These are phyloP conservation scores for Rhizophlyctis rosea DNA, from an alignment of 192 early-diverging fungal species.

Conservation along the genomic window DNA sequence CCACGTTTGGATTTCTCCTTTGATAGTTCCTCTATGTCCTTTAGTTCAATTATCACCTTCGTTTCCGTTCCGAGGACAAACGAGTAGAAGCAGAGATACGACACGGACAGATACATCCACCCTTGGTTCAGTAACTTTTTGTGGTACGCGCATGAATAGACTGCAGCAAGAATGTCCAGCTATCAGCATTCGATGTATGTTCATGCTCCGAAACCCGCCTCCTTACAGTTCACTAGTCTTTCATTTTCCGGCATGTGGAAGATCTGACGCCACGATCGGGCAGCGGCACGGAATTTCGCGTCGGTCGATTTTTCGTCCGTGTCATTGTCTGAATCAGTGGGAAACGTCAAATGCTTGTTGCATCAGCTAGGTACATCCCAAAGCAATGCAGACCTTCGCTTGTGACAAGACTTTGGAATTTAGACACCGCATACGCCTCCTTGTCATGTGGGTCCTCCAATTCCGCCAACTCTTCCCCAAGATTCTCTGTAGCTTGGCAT, in stretches of 20 bases:
- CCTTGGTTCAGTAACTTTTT: slow-evolving; percentile 85
- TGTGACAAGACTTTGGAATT: slow-evolving; percentile 84
- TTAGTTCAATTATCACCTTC: slow-evolving; percentile 85
- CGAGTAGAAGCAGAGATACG: slow-evolving; percentile 93
- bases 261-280: slow-evolving; percentile 82
- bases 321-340: slow-evolving; percentile 53
- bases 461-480: slow-evolving; percentile 63
- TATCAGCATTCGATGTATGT: too few species aligned
- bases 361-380: neutral
- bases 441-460: slow-evolving; percentile 78
- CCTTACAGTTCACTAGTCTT: slow-evolving; percentile 83
- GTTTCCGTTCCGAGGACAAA: slow-evolving; percentile 92
- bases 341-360: neutral
- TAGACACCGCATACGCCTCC: slow-evolving; percentile 84
- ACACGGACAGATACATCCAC: slow-evolving; percentile 95
- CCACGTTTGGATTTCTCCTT: slow-evolving; percentile 91
- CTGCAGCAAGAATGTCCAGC: slow-evolving; percentile 35
- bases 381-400: slow-evolving; percentile 56
- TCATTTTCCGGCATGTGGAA: slow-evolving; percentile 80
- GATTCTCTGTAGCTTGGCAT: slow-evolving; percentile 59
- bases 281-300: slow-evolving; percentile 82
- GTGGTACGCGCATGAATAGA: slow-evolving; percentile 89
- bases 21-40: slow-evolving; percentile 83
- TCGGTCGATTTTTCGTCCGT: slow-evolving; percentile 80
- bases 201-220: too few species aligned